Conservation (phyloP, 495 filamentous ascomycete genomes). For the Hyaloscypha variabilis region DNA sequence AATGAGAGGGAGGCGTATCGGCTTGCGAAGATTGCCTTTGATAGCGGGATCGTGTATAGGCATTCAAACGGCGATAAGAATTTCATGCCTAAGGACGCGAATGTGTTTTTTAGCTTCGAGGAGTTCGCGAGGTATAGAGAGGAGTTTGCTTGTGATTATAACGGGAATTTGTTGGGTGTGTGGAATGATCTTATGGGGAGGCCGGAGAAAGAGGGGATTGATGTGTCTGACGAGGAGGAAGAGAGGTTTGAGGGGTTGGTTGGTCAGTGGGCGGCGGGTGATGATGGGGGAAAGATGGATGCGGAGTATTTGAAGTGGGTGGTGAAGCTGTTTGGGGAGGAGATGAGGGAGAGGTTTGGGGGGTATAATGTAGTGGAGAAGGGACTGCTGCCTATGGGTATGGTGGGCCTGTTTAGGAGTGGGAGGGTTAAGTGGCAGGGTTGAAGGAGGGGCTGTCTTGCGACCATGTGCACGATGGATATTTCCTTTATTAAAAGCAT, state of each 20-base stretch:
- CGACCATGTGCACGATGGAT: too few species aligned
- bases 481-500: too few species aligned
- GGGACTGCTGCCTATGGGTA: constrained; percentile 64
- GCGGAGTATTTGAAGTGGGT: constrained; percentile 68
- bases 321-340: constrained; percentile 58
- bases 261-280: constrained; percentile 48
- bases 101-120: constrained; percentile 54
- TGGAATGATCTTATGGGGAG: constrained; percentile 24
- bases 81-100: constrained; percentile 33
- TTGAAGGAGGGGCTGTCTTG: too few species aligned
- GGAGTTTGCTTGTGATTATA: constrained; percentile 37
- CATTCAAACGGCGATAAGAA: constrained; percentile 16
- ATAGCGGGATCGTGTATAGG: constrained; percentile 35
- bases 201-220: constrained; percentile 16
- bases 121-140: constrained; percentile 58
- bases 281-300: constrained; percentile 57
- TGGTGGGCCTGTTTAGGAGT: constrained; percentile 63
- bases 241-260: constrained; percentile 57
- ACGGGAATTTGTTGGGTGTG: constrained; percentile 19
- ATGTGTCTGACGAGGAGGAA: constrained; percentile 51
- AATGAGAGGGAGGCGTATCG: constrained; percentile 50
- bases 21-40: constrained; percentile 44
- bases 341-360: constrained; percentile 63
- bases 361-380: constrained; percentile 63
- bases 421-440: constrained; percentile 62